phyloP scores from a whole-genome alignment of 805 yeast species.

The Saturnispora ahearnii region DNA sequence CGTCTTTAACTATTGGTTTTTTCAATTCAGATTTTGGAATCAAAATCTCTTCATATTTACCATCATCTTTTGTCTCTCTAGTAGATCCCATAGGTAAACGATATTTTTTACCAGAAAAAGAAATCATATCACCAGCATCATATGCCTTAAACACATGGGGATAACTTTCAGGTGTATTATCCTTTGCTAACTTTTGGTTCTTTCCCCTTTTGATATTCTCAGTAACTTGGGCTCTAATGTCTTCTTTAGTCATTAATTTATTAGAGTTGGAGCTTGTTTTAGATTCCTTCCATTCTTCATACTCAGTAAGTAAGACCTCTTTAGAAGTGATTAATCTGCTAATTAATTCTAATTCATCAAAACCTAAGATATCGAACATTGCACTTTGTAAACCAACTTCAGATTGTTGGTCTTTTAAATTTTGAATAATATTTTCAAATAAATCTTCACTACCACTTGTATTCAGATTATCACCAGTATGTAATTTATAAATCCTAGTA shows the following conservation, averaged over 20 bases:
- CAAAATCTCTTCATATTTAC: conserved; percentile 56
- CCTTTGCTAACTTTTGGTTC: conserved; percentile 40
- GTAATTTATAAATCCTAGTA: conserved; percentile 22
- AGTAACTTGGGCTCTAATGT: conserved; percentile 44
- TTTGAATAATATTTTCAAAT: conserved; percentile 25
- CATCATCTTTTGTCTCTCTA: conserved; percentile 41
- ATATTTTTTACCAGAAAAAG: conserved; percentile 73
- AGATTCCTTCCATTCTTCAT: conserved; percentile 5
- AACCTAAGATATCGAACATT: conserved; percentile 75
- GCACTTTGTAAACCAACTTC: conserved; percentile 62
- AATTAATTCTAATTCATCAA: conserved; percentile 75
- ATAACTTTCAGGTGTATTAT: conserved; percentile 41
- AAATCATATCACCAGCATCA: conserved; percentile 59
- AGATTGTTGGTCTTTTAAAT: conserved; percentile 29
- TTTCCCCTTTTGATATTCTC: conserved; percentile 42
- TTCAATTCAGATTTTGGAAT: conserved; percentile 66
- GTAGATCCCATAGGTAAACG: conserved; percentile 76
- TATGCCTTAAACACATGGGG: conserved; percentile 81
- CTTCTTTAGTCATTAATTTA: conserved; percentile 41
- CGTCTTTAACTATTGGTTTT: conserved; percentile 33
- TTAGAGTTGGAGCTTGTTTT: background rate
- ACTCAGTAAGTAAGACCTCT: conserved; percentile 22
- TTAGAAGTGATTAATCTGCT: conserved; percentile 48
- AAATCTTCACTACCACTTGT: conserved; percentile 17
- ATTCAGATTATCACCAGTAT: conserved; percentile 16